Conservation (phyloP, 2,329 filamentous ascomycete genomes). For the Diaporthe sp. region DNA sequence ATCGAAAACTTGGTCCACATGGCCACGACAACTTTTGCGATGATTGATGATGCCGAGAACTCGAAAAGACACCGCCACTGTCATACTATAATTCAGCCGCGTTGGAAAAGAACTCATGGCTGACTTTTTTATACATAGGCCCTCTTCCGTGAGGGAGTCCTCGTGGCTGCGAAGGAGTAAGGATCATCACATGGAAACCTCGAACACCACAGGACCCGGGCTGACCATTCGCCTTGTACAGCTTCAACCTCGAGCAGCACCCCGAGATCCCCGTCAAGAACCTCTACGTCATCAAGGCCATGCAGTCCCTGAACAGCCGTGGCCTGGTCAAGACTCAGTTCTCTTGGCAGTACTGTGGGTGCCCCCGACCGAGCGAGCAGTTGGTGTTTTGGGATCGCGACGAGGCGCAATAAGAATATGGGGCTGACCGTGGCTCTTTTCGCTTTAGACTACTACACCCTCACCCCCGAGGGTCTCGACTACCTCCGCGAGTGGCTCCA, state of each 20-base stretch:
- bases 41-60: slow-evolving; percentile 27
- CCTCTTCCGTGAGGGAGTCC: slow-evolving; percentile 94
- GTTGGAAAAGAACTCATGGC: slow-evolving; percentile 30
- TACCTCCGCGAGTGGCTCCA: slow-evolving; percentile 99
- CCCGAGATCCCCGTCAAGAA: slow-evolving; percentile 99
- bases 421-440: slow-evolving; percentile 17
- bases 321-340: slow-evolving; percentile 99
- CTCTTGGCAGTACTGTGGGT: slow-evolving; percentile 90
- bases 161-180: slow-evolving; percentile 96
- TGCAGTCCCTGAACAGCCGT: slow-evolving; percentile 97
- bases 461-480: slow-evolving; percentile 99
- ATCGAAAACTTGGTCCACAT: slow-evolving; percentile 24
- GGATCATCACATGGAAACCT: slow-evolving; percentile 32
- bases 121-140: slow-evolving; percentile 51
- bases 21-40: slow-evolving; percentile 27
- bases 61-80: background rate
- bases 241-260: slow-evolving; percentile 97
- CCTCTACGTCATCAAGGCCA: slow-evolving; percentile 99
- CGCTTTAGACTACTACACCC: slow-evolving; percentile 92
- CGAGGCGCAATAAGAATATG: background rate
- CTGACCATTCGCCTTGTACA: slow-evolving; percentile 30
- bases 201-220: slow-evolving; percentile 2
- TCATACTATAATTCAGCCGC: background rate
- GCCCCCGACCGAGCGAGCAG: slow-evolving; percentile 13
- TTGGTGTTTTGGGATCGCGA: background rate